Conservation (phyloP, 768 basidiomycete genomes). For the Russula compacta region DNA sequence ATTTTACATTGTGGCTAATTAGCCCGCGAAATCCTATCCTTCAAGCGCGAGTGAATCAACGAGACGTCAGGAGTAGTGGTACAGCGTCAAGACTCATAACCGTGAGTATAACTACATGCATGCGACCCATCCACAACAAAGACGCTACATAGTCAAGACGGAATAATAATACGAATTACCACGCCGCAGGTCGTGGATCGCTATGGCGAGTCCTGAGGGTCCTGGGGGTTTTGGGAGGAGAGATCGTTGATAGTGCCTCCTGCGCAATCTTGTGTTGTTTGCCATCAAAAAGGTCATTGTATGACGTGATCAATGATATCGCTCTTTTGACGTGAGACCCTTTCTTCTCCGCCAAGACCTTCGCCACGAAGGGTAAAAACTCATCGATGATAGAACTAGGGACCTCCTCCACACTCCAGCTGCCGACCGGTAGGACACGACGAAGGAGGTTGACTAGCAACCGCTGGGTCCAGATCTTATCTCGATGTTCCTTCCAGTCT, state of each 20-base stretch:
- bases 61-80: no score
- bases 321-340: background rate
- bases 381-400: constrained; percentile 2
- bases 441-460: constrained; percentile 23
- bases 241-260: background rate
- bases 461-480: constrained; percentile 1
- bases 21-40: no score
- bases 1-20: no score
- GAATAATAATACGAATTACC: background rate
- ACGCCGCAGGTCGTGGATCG: background rate
- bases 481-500: background rate
- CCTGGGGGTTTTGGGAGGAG: background rate
- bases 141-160: no score
- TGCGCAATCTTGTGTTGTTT: background rate
- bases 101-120: no score
- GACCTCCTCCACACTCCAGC: background rate
- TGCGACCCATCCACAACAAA: no score
- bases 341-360: background rate
- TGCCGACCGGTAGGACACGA: constrained; percentile 21
- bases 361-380: background rate
- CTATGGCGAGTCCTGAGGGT: background rate
- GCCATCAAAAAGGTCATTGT: background rate
- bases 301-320: background rate
- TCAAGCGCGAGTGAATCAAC: no score
- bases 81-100: no score